phyloP scores from a whole-genome alignment of 441 rosid species.

The Dalechampia spathulata region DNA sequence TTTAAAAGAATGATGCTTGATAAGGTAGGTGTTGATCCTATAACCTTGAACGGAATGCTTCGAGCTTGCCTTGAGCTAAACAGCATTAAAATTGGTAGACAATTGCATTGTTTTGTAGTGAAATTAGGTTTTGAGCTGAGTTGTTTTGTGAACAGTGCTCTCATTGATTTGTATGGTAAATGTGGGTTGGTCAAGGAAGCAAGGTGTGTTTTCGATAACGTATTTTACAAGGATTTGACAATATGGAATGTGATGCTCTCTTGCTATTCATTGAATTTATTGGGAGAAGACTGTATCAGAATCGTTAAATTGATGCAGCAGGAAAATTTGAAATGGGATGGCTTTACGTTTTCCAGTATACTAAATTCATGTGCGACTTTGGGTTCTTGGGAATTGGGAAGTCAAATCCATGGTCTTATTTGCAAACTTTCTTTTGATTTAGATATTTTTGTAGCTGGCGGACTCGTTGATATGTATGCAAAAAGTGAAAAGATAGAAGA shows the following conservation, averaged over 20 bases:
- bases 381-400: constrained; percentile 32
- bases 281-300: constrained; percentile 36
- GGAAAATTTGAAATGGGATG: constrained; percentile 26
- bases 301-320: constrained; percentile 33
- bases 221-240: constrained; percentile 37
- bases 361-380: too few relatives aligned
- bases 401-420: constrained; percentile 43
- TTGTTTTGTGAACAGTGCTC: constrained; percentile 36
- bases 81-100: constrained; percentile 33
- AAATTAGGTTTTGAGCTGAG: constrained; percentile 39
- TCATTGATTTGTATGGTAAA: constrained; percentile 62
- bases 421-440: constrained; percentile 34
- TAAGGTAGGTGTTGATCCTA: constrained; percentile 33
- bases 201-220: constrained; percentile 33
- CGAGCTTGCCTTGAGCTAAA: constrained; percentile 34
- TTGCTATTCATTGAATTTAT: constrained; percentile 39
- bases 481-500: constrained; percentile 35
- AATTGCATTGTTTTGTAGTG: constrained; percentile 40
- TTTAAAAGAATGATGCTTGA: constrained; percentile 36
- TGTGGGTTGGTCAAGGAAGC: constrained; percentile 41
- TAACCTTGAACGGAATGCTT: constrained; percentile 44
- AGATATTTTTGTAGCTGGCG: constrained; percentile 47
- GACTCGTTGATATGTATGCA: constrained; percentile 50
- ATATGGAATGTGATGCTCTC: constrained; percentile 55
- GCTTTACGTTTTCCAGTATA: too few relatives aligned